Base-by-base conservation (phyloP, 2,329 filamentous ascomycete species). In the Paraphoma sp. region DNA sequence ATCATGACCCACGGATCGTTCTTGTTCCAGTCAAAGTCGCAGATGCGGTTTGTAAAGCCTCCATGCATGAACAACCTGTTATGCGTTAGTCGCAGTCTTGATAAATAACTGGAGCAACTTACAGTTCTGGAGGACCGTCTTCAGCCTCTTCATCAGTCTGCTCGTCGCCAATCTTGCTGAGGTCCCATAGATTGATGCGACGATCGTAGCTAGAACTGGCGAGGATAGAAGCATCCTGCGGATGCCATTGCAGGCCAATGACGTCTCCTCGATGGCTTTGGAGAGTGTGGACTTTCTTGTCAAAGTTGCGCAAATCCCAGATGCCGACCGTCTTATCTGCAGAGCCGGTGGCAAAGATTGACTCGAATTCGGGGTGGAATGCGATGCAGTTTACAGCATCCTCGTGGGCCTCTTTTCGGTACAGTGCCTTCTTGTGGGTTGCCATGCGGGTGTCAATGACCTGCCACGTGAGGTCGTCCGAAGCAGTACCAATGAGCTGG, bases 1-100 rank as follows among this genome's bases (percentile, higher is more conserved):
- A 93, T 93, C 65, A 99, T 91, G 53, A 97, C 87, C 96, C 96
- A 99, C 4, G 94, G 93, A 70, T 97, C 93, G 74, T 96, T 97
- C 66, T 88, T 87, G 78, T 99, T 99, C 94, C 94, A 99, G 79
- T 90, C 94, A 73, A 99, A 99, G 78, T 99, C 96, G 36, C 92
- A 93, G 59, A 99, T 87, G 65, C 96, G 90, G 79, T 97, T 97
- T 10, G 95, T 99, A 81, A 99, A 96, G 31, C 95, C 95, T 59
- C 95, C 95, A 71, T 99, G 95, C 93, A 99, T 98, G 80, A 99
- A 99, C 1, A 99, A 82, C 45, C 91, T 93, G 60, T 11, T 10
- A 1, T 11, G 18, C 2, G 10, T 42, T 9, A 1, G 12, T 28
- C 5, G 5, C 23, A 23, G 23, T 23, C 23, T 23, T 23, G 4